Conservation (phyloP, 2,329 filamentous ascomycete species). For the Fusarium sp. region DNA sequence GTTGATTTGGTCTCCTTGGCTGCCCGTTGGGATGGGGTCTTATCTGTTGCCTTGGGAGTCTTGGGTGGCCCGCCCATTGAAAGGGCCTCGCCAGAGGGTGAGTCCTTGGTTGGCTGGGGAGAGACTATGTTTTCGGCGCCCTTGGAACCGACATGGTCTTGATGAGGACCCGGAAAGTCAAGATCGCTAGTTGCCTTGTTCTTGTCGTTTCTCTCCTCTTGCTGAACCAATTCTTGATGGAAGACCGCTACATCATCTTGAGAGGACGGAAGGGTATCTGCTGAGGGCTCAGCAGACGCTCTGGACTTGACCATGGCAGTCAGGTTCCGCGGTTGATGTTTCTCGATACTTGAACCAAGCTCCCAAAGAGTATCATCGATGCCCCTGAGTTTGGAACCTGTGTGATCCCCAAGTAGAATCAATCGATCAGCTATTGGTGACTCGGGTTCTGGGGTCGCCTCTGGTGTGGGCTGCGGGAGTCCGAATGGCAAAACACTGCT, state of each 20-base stretch:
- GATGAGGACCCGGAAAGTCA: background rate
- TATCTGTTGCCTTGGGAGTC: slow-evolving; percentile 1
- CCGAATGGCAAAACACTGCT: background rate
- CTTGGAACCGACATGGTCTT: background rate
- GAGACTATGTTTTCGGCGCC: background rate
- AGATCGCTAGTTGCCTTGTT: background rate
- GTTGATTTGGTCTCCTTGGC: slow-evolving; percentile 14
- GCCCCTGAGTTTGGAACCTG: background rate
- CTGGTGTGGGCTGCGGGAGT: slow-evolving; percentile 8
- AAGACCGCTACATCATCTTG: background rate
- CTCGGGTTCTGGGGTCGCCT: slow-evolving; percentile 13
- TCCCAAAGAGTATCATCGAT: background rate
- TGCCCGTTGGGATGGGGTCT: background rate
- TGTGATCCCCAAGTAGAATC: background rate
- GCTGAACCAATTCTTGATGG: background rate
- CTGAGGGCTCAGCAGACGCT: background rate
- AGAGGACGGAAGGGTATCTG: background rate
- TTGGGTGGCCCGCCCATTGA: background rate
- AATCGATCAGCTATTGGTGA: background rate
- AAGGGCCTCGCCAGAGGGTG: background rate
- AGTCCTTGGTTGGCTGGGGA: background rate
- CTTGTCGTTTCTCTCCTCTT: slow-evolving; percentile 25
- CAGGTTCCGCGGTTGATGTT: background rate
- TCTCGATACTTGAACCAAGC: background rate
- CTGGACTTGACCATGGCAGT: background rate